phyloP scores from a whole-genome alignment of 768 basidiomycete genomes.

The Suillus ampliporus region DNA sequence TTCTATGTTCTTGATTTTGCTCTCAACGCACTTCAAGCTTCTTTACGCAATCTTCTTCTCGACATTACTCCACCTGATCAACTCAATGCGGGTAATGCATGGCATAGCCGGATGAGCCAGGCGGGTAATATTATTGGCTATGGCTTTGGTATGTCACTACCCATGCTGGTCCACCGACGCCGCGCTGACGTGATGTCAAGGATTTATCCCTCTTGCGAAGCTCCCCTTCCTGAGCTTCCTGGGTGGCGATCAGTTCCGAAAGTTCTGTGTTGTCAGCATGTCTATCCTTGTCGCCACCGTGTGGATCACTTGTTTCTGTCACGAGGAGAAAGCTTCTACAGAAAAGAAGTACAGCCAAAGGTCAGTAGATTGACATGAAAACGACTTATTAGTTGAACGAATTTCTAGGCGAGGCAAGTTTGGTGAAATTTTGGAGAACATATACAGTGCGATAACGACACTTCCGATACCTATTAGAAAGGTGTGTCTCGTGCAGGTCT shows the following conservation, averaged over 20 bases:
- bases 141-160: constrained; percentile 70
- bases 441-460: constrained; percentile 70
- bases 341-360: constrained; percentile 39
- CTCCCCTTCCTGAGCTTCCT: constrained; percentile 79
- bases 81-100: constrained; percentile 93
- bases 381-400: constrained; percentile 1
- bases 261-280: constrained; percentile 90
- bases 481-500: constrained; percentile 92
- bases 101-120: constrained; percentile 96
- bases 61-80: constrained; percentile 91
- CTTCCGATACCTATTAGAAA: constrained; percentile 85
- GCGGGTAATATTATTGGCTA: constrained; percentile 97
- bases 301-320: constrained; percentile 85
- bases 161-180: background rate
- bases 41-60: constrained; percentile 89
- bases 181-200: constrained; percentile 41
- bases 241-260: constrained; percentile 94
- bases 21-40: constrained; percentile 94
- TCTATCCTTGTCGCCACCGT: constrained; percentile 81
- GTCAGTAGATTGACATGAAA: constrained; percentile 8
- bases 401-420: constrained; percentile 51
- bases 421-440: constrained; percentile 79
- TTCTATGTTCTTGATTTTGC: constrained; percentile 98
- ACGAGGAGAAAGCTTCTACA: constrained; percentile 77
- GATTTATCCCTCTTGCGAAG: constrained; percentile 86